Evolutionary conservation across 2,329 filamentous ascomycete species (phyloP).

Genomic region (Colletotrichum shisoi): DNA sequence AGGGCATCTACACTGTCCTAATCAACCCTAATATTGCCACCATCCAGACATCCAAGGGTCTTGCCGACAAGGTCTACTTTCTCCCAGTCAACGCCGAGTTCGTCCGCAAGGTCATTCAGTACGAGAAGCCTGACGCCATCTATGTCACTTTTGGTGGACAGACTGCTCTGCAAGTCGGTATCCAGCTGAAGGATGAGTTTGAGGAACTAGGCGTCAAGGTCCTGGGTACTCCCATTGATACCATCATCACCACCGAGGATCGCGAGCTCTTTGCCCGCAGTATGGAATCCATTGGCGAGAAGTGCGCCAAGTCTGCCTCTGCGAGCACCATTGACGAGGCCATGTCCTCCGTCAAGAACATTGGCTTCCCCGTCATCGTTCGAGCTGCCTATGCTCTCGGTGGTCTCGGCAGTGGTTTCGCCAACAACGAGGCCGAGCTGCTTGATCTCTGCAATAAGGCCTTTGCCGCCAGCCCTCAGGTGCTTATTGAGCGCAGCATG

Average conservation of each 20-base stretch:
- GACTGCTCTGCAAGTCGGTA: conserved; percentile 95
- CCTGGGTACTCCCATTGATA: conserved; percentile 94
- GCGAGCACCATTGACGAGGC: conserved; percentile 89
- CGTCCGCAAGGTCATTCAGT: conserved; percentile 94
- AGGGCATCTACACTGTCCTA: conserved; percentile 95
- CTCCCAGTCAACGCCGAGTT: conserved; percentile 96
- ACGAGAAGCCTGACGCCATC: conserved; percentile 94
- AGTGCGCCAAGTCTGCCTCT: conserved; percentile 96
- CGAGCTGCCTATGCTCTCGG: conserved; percentile 95
- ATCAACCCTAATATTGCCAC: conserved; percentile 99
- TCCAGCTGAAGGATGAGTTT: conserved; percentile 97
- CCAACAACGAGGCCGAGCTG: conserved; percentile 83
- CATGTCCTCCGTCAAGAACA: conserved; percentile 83
- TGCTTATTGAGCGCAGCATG: conserved; percentile 97
- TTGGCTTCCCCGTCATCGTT: conserved; percentile 96
- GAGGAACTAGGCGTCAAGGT: conserved; percentile 91
- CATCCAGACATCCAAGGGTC: conserved; percentile 96
- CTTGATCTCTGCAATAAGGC: conserved; percentile 91
- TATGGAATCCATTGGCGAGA: conserved; percentile 98
- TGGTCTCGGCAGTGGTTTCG: conserved; percentile 94
- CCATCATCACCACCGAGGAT: conserved; percentile 98
- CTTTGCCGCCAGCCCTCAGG: conserved; percentile 92
- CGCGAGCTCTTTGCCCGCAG: conserved; percentile 95
- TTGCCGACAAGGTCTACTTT: conserved; percentile 99
- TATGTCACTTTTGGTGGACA: conserved; percentile 98